Evolutionary conservation across 1,139 yeast genomes (phyloP), one percentile per base, ranked within the genome.

Genomic region (Blastobotrys serpentis): DNA sequence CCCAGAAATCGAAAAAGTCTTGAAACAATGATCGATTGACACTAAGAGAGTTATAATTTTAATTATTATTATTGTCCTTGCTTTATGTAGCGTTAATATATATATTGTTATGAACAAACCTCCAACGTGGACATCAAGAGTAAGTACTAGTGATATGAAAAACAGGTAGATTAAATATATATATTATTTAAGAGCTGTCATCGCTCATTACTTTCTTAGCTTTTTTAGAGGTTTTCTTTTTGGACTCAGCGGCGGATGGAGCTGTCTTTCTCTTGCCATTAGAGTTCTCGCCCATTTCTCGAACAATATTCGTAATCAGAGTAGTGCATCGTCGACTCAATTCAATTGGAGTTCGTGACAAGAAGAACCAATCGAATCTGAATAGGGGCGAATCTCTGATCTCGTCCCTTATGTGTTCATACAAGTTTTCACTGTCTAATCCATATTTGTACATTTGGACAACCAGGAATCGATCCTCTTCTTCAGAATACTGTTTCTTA

Each of bases 351-450:
- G 95, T 84, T 57, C 98, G 76, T 0, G 96, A 86, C 54, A 79
- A 74, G 63, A 92, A 79, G 64, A 82, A 92, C 94, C 96, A 92
- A 61, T 92, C 96, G 64, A 88, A 92, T 46, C 79, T 77, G 71
- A 92, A 92, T 47, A 86, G 66, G 42, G 87, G 92, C 51, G 90
- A 82, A 6, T 73, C 72, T 51, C 78, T 69, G 19, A 90, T 84
- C 45, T 87, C 94, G 51, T 84, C 86, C 54, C 87, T 86, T 43
- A 92, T 80, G 56, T 75, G 77, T 56, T 90, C 96, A 57, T 78
- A 82, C 41, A 92, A 72, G 49, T 81, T 77, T 36, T 84, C 87
- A 26, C 81, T 72, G 58, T 82, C 79, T 18, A 90, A 70, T 0
- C 98, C 98, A 57, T 82, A 77, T 56, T 85, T 82, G 64, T 86